Percentiles rank a stretch among this genome's conserved stretches.
phyloP scores from a whole-genome alignment of 257 asterid genomes.

The Solanum sejunctum region DNA sequence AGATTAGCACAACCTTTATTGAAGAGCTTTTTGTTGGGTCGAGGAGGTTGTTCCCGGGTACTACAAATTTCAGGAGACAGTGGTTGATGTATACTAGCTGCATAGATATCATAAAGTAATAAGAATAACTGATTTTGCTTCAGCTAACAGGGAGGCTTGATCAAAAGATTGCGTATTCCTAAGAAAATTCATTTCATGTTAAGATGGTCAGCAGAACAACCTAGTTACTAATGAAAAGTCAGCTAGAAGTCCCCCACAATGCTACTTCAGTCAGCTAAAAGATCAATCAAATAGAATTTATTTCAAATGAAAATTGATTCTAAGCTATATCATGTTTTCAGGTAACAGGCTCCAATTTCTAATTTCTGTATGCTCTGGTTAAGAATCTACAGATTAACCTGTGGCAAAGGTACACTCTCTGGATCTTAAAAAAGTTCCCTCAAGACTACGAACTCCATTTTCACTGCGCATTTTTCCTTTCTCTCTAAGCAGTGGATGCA shows the following conservation, averaged over 20 bases:
- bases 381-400: neutral
- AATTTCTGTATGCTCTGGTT: neutral
- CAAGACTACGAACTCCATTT: neutral
- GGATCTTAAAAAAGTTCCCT: neutral
- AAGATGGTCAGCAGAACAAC: neutral
- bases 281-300: neutral
- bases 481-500: neutral
- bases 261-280: neutral
- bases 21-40: neutral
- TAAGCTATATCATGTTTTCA: neutral
- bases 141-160: neutral
- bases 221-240: neutral
- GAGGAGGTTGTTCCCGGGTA: neutral
- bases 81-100: neutral
- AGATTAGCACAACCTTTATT: conserved; percentile 22
- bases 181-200: neutral
- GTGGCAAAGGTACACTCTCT: neutral
- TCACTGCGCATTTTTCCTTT: neutral
- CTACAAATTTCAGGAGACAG: neutral
- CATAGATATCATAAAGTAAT: neutral
- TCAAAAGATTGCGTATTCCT: neutral
- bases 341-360: neutral
- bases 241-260: neutral
- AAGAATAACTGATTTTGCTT: neutral
- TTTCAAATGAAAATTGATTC: neutral